Percentiles rank a stretch among this genome's conserved stretches.
phyloP scores from a whole-genome alignment of 805 yeast genomes.

The Brettanomyces custersianus region DNA sequence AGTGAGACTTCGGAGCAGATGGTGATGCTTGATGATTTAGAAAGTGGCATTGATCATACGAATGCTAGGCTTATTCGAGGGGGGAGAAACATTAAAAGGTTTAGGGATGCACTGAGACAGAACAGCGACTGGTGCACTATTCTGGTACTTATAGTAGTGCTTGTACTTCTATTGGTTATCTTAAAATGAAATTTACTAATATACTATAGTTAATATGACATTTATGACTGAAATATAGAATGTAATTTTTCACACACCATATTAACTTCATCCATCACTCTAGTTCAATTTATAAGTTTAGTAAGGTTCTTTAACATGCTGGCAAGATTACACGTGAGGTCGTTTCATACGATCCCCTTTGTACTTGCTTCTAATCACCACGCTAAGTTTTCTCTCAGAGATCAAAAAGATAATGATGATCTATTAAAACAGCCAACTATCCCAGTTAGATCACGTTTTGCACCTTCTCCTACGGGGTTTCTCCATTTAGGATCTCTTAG shows the following conservation, averaged over 20 bases:
- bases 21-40: slow-evolving; percentile 40
- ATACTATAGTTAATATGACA: too few relatives aligned
- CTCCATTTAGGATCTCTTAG: slow-evolving; percentile 90
- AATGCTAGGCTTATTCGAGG: slow-evolving; percentile 34
- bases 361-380: slow-evolving; percentile 1
- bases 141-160: slow-evolving; percentile 31
- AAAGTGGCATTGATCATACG: slow-evolving; percentile 34
- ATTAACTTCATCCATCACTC: neutral
- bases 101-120: slow-evolving; percentile 33
- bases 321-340: neutral
- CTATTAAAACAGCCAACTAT: slow-evolving; percentile 23
- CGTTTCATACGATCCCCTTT: neutral
- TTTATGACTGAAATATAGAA: too few relatives aligned
- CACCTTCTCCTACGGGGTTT: slow-evolving; percentile 96
- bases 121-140: slow-evolving; percentile 44
- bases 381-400: slow-evolving; percentile 11
- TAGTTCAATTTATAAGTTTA: too few relatives aligned
- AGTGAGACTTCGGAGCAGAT: slow-evolving; percentile 40
- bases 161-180: slow-evolving; percentile 34
- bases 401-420: neutral
- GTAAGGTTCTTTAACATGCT: neutral
- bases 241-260: too few relatives aligned
- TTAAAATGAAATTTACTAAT: slow-evolving; percentile 18
- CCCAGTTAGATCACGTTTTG: slow-evolving; percentile 85
- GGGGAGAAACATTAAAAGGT: slow-evolving; percentile 28